Conservation (phyloP, 495 filamentous ascomycete genomes). For the Astrocystis sublimbata region DNA sequence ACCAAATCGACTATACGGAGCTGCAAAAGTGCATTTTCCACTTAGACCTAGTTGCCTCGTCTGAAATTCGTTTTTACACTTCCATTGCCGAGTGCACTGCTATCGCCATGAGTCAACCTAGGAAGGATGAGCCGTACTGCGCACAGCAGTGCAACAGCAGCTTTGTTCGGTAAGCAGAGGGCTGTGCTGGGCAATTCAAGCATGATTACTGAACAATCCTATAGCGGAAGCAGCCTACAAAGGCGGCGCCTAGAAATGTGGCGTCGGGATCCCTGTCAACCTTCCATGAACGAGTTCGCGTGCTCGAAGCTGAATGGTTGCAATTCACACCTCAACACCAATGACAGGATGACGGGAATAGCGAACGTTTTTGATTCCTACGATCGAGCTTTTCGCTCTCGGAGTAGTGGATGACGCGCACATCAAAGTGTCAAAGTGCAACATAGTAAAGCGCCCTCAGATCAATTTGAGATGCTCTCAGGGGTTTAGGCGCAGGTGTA, state of each 20-base stretch:
- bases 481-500: neutral
- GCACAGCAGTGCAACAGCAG: neutral
- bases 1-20: neutral
- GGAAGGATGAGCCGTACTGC: neutral
- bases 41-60: neutral
- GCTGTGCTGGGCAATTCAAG: neutral
- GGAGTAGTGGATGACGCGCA: neutral
- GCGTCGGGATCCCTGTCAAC: neutral
- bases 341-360: neutral
- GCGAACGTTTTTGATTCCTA: neutral
- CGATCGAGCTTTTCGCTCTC: constrained; percentile 3
- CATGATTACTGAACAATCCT: neutral
- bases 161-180: neutral
- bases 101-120: neutral
- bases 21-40: neutral
- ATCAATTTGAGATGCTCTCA: too few species aligned
- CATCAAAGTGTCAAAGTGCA: neutral
- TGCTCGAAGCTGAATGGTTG: neutral
- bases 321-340: neutral
- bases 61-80: neutral
- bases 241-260: constrained; percentile 13
- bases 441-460: too few species aligned
- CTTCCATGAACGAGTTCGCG: neutral
- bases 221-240: constrained; percentile 1
- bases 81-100: neutral